Conservation (phyloP, 371 early-diverging fungal genomes). For the Mortierella sp. region DNA sequence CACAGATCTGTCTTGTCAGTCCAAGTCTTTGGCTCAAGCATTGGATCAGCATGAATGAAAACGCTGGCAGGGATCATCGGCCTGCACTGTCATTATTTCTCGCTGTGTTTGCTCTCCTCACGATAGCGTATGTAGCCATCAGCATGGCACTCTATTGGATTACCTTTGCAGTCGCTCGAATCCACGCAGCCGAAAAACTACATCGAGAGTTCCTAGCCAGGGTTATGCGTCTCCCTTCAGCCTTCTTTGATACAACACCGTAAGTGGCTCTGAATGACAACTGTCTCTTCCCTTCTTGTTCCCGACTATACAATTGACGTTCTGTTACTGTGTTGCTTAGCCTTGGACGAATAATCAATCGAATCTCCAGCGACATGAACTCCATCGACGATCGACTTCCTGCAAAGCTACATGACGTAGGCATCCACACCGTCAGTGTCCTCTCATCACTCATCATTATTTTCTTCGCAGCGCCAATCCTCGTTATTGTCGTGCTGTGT, state of each 20-base stretch:
- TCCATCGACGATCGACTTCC: slow-evolving; percentile 73
- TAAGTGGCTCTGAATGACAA: slow-evolving; percentile 6
- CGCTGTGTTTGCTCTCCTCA: slow-evolving; percentile 81
- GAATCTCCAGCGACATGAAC: slow-evolving; percentile 79
- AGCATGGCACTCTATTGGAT: slow-evolving; percentile 11
- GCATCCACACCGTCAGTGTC: slow-evolving; percentile 61
- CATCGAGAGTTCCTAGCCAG: slow-evolving; percentile 59
- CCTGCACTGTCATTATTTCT: slow-evolving; percentile 68
- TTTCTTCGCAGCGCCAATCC: slow-evolving; percentile 64
- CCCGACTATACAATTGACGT: background rate
- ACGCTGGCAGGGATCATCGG: background rate
- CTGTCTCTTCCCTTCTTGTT: slow-evolving; percentile 38
- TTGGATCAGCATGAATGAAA: slow-evolving; percentile 62
- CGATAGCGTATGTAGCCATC: slow-evolving; percentile 54
- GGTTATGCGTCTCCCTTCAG: slow-evolving; percentile 70
- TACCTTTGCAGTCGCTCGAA: slow-evolving; percentile 11
- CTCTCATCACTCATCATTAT: slow-evolving; percentile 72
- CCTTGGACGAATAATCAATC: slow-evolving; percentile 80
- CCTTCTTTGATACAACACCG: slow-evolving; percentile 91
- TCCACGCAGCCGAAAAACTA: slow-evolving; percentile 40
- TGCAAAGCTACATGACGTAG: slow-evolving; percentile 7
- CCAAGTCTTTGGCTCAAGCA: slow-evolving; percentile 73
- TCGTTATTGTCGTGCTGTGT: slow-evolving; percentile 40
- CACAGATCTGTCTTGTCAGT: slow-evolving; percentile 18
- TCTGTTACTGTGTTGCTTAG: slow-evolving; percentile 59